Percentiles rank a stretch among this genome's conserved stretches.
Evolutionary conservation across 2,329 filamentous ascomycete genomes (phyloP).

Genomic region (Aspergillus puulaauensis): DNA sequence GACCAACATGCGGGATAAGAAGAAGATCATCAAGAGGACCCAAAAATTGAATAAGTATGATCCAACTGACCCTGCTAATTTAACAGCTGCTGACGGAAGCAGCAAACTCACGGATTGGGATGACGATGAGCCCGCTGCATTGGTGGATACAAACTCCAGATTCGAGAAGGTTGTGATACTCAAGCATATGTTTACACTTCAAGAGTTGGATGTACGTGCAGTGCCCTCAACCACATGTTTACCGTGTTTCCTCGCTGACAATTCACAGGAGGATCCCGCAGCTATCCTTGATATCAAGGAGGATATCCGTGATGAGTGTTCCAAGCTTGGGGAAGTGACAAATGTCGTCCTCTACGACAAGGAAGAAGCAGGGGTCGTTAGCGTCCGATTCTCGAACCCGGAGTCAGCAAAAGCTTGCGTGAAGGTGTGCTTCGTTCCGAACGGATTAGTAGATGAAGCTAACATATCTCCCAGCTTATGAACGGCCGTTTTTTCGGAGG

Average conservation of each 20-base stretch:
- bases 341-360: constrained; percentile 89
- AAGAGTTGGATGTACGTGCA: constrained; percentile 65
- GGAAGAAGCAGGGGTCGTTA: constrained; percentile 80
- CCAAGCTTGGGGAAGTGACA: constrained; percentile 81
- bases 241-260: constrained; percentile 18
- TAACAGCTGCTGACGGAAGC: neutral
- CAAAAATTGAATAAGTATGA: constrained; percentile 73
- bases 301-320: constrained; percentile 87
- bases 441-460: neutral
- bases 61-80: neutral
- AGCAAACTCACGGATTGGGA: constrained; percentile 94
- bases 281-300: constrained; percentile 89
- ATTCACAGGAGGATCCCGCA: constrained; percentile 66
- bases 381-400: constrained; percentile 73
- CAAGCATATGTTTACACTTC: constrained; percentile 87
- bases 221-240: neutral
- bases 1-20: constrained; percentile 66
- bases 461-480: constrained; percentile 56
- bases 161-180: constrained; percentile 83
- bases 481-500: constrained; percentile 77
- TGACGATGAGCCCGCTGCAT: constrained; percentile 71
- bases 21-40: constrained; percentile 87
- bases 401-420: constrained; percentile 73
- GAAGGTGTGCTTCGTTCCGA: constrained; percentile 32
- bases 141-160: constrained; percentile 56